phyloP scores from a whole-genome alignment of 1,139 yeast genomes.

The Blastobotrys indianensis region DNA sequence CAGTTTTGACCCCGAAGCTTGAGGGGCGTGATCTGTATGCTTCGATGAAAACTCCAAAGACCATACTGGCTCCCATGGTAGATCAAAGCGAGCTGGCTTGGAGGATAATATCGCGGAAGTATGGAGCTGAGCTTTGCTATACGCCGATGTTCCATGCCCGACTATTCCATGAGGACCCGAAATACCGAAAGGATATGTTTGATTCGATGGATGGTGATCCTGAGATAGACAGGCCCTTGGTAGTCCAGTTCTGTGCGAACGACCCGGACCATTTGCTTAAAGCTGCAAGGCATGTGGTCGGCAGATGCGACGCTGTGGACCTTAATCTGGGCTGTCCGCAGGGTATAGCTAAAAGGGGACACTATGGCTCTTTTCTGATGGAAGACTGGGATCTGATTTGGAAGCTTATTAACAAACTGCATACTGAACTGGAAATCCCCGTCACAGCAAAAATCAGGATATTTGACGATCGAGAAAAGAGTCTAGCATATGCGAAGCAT shows the following conservation, averaged over 20 bases:
- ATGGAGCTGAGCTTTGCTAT: slow-evolving; percentile 92
- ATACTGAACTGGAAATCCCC: slow-evolving; percentile 69
- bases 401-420: slow-evolving; percentile 63
- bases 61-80: slow-evolving; percentile 97
- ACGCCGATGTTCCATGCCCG: slow-evolving; percentile 97
- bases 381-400: slow-evolving; percentile 91
- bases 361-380: slow-evolving; percentile 93
- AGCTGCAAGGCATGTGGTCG: slow-evolving; percentile 89
- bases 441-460: slow-evolving; percentile 95
- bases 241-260: slow-evolving; percentile 39
- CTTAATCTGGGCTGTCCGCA: slow-evolving; percentile 96
- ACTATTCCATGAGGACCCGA: slow-evolving; percentile 75
- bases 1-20: slow-evolving; percentile 25
- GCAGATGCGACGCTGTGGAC: slow-evolving; percentile 85
- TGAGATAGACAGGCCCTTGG: slow-evolving; percentile 9
- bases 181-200: slow-evolving; percentile 77
- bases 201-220: slow-evolving; percentile 66
- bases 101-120: slow-evolving; percentile 78
- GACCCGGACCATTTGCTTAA: slow-evolving; percentile 87
- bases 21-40: slow-evolving; percentile 68
- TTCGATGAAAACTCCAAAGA: slow-evolving; percentile 65
- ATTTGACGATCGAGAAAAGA: slow-evolving; percentile 77
- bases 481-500: slow-evolving; percentile 82
- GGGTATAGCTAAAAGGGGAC: slow-evolving; percentile 91
- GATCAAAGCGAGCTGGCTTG: slow-evolving; percentile 96